Conservation (phyloP, 1,139 yeast genomes). For the Geotrichum siamense region DNA sequence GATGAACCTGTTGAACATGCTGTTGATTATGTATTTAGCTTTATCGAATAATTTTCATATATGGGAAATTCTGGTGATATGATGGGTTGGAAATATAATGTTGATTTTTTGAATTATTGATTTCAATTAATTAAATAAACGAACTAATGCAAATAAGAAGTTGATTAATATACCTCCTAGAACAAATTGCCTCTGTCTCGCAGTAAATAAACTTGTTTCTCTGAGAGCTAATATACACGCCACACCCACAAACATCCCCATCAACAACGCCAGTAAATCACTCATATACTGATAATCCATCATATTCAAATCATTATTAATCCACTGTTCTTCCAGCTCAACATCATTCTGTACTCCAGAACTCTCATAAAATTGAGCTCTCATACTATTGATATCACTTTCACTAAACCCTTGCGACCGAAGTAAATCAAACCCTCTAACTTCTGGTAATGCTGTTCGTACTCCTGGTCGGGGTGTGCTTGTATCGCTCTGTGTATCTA, state of each 20-base stretch:
- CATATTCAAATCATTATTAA: conserved; percentile 42
- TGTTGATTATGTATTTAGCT: conserved; percentile 54
- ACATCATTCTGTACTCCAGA: conserved; percentile 34
- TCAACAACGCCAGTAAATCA: conserved; percentile 32
- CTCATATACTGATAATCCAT: conserved; percentile 26
- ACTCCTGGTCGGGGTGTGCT: conserved; percentile 34
- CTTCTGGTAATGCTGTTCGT: conserved; percentile 56
- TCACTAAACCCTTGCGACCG: conserved; percentile 76
- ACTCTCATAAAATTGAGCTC: conserved; percentile 56
- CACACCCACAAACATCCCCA: conserved; percentile 36
- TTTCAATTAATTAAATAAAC: conserved; percentile 23
- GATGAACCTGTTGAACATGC: conserved; percentile 78
- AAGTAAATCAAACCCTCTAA: conserved; percentile 78
- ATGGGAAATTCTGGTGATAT: too few relatives aligned
- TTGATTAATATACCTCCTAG: conserved; percentile 33
- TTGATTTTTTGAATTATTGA: too few relatives aligned
- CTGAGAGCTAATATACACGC: conserved; percentile 29
- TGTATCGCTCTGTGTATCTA: conserved; percentile 42
- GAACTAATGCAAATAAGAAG: conserved; percentile 31
- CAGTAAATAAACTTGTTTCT: conserved; percentile 27
- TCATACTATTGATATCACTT: conserved; percentile 62
- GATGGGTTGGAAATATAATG: background rate
- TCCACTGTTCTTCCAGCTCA: conserved; percentile 83
- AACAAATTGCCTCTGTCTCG: conserved; percentile 31
- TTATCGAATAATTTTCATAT: conserved; percentile 5